Evolutionary conservation across 257 asterid genomes (phyloP).

Genomic region (Solanum piurae): DNA sequence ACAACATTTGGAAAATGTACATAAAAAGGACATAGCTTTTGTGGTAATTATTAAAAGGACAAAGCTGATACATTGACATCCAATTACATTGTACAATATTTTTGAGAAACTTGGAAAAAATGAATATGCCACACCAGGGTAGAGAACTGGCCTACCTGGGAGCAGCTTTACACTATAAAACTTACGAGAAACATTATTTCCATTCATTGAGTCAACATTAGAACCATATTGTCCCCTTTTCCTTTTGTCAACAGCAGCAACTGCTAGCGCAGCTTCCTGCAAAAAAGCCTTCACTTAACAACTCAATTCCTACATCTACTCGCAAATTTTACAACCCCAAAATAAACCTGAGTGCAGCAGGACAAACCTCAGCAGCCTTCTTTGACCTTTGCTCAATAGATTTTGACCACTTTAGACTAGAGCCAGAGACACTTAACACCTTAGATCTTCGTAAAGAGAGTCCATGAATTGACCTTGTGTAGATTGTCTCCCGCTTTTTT

Average conservation of each 20-base stretch:
- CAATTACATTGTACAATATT: not conserved
- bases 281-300: not conserved
- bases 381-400: slow-evolving; percentile 71
- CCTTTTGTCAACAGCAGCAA: slow-evolving; percentile 59
- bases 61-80: not conserved
- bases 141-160: slow-evolving; percentile 67
- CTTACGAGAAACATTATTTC: slow-evolving; percentile 77
- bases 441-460: slow-evolving; percentile 75
- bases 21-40: not conserved
- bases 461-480: slow-evolving; percentile 74
- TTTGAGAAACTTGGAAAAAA: not conserved
- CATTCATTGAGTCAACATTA: slow-evolving; percentile 34
- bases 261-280: slow-evolving; percentile 80
- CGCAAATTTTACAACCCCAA: not conserved
- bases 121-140: slow-evolving; percentile 65
- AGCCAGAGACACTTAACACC: slow-evolving; percentile 65
- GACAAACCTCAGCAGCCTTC: slow-evolving; percentile 71
- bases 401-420: slow-evolving; percentile 95
- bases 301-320: not conserved
- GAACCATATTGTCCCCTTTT: slow-evolving; percentile 46
- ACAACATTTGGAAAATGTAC: not conserved
- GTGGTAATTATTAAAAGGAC: not conserved
- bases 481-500: slow-evolving; percentile 70
- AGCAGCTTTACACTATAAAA: slow-evolving; percentile 55
- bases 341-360: slow-evolving; percentile 4